Evolutionary conservation across 2,329 filamentous ascomycete genomes (phyloP).

Genomic region (Didymella sp.): DNA sequence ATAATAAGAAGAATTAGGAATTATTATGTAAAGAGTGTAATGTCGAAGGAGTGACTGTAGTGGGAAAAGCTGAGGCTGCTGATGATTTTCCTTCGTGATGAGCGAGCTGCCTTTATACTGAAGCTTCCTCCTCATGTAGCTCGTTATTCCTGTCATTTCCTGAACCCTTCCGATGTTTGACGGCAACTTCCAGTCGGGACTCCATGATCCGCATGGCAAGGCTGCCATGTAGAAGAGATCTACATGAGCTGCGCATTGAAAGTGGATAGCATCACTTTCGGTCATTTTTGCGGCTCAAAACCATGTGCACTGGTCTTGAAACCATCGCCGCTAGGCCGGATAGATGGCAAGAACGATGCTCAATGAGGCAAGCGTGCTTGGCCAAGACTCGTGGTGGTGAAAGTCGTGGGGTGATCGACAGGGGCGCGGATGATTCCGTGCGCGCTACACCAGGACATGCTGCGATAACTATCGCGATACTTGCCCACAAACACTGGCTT

Average conservation of each 20-base stretch:
- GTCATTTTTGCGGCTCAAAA: slow-evolving; percentile 1
- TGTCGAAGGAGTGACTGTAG: slow-evolving; percentile 16
- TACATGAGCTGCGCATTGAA: neutral
- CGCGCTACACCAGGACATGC: neutral
- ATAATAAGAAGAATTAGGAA: slow-evolving; percentile 8
- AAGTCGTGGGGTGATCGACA: slow-evolving; percentile 16
- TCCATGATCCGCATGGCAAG: neutral
- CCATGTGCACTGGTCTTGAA: slow-evolving; percentile 1
- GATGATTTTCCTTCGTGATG: neutral
- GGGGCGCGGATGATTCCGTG: slow-evolving; percentile 13
- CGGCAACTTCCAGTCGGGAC: slow-evolving; percentile 8
- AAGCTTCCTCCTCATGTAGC: neutral
- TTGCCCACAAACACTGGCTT: neutral
- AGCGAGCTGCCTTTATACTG: slow-evolving; percentile 11
- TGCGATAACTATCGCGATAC: neutral
- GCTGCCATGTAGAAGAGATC: slow-evolving; percentile 7
- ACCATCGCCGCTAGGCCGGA: neutral
- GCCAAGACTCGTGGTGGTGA: neutral
- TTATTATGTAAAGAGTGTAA: slow-evolving; percentile 2
- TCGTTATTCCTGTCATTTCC: slow-evolving; percentile 9
- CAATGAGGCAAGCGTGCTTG: neutral
- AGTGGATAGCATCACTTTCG: slow-evolving; percentile 1
- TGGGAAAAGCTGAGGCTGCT: slow-evolving; percentile 9
- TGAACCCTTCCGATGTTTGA: neutral
- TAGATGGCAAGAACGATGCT: neutral